These are phyloP conservation scores for Narthecium ossifragum DNA, from an alignment of 106 monocot genomes.

Conservation along the genomic window DNA sequence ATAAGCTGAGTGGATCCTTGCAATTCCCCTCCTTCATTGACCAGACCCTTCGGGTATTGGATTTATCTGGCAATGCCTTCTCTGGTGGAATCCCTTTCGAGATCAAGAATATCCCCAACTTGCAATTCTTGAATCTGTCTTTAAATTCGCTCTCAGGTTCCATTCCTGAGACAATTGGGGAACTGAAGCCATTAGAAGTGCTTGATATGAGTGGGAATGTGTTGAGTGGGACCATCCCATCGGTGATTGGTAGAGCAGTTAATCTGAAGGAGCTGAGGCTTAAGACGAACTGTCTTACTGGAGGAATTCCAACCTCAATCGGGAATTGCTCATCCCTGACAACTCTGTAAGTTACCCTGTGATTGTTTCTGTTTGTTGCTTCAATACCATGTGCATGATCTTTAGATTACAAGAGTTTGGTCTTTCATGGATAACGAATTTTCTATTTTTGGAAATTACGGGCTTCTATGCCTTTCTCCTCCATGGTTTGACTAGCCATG, in stretches of 20 bases:
- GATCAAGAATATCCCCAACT: conserved; percentile 24
- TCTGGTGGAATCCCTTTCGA: conserved; percentile 46
- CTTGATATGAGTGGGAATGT: conserved; percentile 59
- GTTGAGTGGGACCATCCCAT: conserved; percentile 54
- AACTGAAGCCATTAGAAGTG: conserved; percentile 34
- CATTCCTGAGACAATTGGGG: conserved; percentile 45
- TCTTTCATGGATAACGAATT: too few species aligned
- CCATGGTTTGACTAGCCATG: too few species aligned
- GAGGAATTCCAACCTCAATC: conserved; percentile 42
- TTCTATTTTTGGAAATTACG: too few species aligned
- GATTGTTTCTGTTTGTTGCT: neutral
- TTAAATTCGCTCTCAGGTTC: conserved; percentile 38
- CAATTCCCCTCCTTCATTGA: conserved; percentile 19
- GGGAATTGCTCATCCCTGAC: conserved; percentile 46
- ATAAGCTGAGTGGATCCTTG: conserved; percentile 47
- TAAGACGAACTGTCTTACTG: conserved; percentile 33
- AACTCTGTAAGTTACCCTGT: conserved; percentile 57
- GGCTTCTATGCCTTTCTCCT: too few species aligned
- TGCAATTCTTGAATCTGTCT: conserved; percentile 61
- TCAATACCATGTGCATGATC: too few species aligned
- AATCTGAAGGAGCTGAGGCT: conserved; percentile 36
- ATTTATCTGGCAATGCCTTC: conserved; percentile 67
- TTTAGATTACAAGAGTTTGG: too few species aligned
- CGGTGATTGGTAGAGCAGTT: conserved; percentile 42
- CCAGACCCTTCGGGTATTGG: conserved; percentile 27